Evolutionary conservation across 2,329 filamentous ascomycete genomes (phyloP).

Genomic region (Rutstroemia sp.): DNA sequence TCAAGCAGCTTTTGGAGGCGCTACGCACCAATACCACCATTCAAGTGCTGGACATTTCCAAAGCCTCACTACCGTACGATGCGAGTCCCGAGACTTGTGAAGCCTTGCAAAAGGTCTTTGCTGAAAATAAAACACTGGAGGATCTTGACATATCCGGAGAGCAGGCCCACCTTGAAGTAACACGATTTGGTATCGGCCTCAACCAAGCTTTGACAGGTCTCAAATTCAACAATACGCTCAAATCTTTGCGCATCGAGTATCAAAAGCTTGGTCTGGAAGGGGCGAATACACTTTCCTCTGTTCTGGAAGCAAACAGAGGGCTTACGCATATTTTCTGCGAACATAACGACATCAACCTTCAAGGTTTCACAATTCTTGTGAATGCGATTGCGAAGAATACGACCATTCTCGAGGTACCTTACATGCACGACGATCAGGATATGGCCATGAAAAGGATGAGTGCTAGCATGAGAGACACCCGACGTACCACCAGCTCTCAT

Average conservation of each 20-base stretch:
- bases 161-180: constrained; percentile 62
- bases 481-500: constrained; percentile 5
- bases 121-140: constrained; percentile 57
- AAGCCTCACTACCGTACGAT: constrained; percentile 62
- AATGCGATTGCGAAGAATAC: constrained; percentile 61
- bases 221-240: constrained; percentile 54
- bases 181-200: constrained; percentile 60
- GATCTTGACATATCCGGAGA: constrained; percentile 66
- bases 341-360: constrained; percentile 64
- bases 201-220: constrained; percentile 59
- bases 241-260: constrained; percentile 56
- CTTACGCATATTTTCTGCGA: constrained; percentile 62
- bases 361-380: constrained; percentile 61
- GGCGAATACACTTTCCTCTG: constrained; percentile 60
- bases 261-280: constrained; percentile 64
- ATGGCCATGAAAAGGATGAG: constrained; percentile 48
- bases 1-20: constrained; percentile 54
- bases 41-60: constrained; percentile 59
- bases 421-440: constrained; percentile 53
- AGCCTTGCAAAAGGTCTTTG: constrained; percentile 55
- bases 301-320: constrained; percentile 55
- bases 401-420: constrained; percentile 53
- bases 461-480: constrained; percentile 26
- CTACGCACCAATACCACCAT: constrained; percentile 56
- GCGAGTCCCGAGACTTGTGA: constrained; percentile 60